These are phyloP conservation scores for Suhomyces yuchorum DNA, from an alignment of 1,139 yeast species.

Conservation along the genomic window DNA sequence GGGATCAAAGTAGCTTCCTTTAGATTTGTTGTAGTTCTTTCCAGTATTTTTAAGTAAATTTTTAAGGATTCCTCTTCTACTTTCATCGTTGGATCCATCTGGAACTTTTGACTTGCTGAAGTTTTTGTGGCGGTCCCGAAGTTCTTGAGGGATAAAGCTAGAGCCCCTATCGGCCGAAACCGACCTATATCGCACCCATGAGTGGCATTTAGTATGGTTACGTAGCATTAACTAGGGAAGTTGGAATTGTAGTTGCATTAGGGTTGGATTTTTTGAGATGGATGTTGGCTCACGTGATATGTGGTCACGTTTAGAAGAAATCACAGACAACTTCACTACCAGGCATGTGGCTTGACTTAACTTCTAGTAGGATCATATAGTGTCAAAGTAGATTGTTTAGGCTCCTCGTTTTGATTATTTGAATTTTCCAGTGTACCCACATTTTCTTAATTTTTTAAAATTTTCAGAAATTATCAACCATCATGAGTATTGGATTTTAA, in stretches of 20 bases:
- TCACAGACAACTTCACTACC: neutral
- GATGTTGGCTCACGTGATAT: conserved; percentile 7
- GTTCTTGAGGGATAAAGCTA: conserved; percentile 10
- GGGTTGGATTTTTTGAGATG: conserved; percentile 1
- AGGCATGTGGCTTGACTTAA: no score
- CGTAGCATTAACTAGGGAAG: neutral
- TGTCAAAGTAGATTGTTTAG: no score
- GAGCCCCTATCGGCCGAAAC: neutral
- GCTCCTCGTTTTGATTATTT: no score
- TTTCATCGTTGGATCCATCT: neutral
- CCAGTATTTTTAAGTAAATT: conserved; percentile 12
- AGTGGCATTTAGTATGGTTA: neutral
- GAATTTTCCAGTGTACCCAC: no score
- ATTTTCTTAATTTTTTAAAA: no score
- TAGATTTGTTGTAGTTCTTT: conserved; percentile 5
- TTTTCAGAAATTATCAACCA: no score
- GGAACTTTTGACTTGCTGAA: conserved; percentile 3
- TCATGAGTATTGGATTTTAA: no score
- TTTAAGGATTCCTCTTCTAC: conserved; percentile 3
- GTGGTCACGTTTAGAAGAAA: neutral
- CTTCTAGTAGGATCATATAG: no score
- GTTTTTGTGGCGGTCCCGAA: conserved; percentile 6
- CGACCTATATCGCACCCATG: conserved; percentile 6
- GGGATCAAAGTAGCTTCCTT: conserved; percentile 18
- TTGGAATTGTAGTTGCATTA: neutral